phyloP scores from a whole-genome alignment of 257 asterid genomes.

The Rauvolfia tetraphylla region DNA sequence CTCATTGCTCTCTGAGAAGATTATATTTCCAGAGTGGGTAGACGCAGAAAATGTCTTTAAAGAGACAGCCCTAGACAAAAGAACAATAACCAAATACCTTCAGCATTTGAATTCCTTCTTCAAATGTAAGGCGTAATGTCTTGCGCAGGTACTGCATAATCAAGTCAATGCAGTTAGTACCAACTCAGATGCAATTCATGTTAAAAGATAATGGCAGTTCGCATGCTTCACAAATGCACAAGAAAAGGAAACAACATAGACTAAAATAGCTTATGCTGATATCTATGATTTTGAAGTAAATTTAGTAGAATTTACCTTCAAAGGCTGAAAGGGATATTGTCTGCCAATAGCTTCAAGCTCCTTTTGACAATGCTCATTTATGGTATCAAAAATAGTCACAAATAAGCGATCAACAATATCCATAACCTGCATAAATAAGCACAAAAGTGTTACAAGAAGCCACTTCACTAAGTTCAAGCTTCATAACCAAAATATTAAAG shows the following conservation, averaged over 20 bases:
- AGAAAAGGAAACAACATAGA: neutral
- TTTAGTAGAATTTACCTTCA: constrained; percentile 47
- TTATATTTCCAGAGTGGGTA: neutral
- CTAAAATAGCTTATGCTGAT: too few relatives aligned
- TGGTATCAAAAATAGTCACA: constrained; percentile 69
- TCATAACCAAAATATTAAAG: neutral
- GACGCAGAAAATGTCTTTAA: neutral
- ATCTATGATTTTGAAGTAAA: neutral
- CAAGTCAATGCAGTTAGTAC: neutral
- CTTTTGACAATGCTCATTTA: constrained; percentile 59
- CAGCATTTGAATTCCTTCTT: constrained; percentile 87
- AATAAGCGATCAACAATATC: constrained; percentile 76
- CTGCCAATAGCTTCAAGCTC: constrained; percentile 77
- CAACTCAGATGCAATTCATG: neutral
- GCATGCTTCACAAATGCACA: neutral
- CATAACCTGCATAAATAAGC: constrained; percentile 69
- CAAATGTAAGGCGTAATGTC: constrained; percentile 82
- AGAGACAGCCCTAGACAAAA: neutral
- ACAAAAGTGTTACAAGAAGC: constrained; percentile 2
- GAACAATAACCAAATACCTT: neutral
- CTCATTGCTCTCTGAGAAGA: neutral
- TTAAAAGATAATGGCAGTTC: neutral
- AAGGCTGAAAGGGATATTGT: constrained; percentile 79
- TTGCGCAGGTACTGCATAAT: constrained; percentile 66
- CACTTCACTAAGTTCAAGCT: neutral